Evolutionary conservation across 1,284 basidiomycete species (phyloP).

Genomic region (Naganishia sp.): DNA sequence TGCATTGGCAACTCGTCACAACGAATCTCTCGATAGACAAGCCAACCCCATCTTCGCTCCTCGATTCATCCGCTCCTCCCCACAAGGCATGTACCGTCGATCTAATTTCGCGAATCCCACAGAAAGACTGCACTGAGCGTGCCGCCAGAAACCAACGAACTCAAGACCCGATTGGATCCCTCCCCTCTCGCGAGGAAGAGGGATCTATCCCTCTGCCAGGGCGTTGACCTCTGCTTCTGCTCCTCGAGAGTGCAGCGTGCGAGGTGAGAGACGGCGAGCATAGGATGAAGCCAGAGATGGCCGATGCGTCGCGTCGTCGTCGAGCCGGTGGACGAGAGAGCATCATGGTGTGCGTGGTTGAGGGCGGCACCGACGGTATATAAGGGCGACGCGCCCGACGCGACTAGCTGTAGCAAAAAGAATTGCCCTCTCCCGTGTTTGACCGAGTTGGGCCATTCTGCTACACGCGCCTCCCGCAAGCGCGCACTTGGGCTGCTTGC

Average conservation of each 20-base stretch:
- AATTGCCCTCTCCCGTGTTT: not conserved
- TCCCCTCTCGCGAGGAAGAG: too few species aligned
- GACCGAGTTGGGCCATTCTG: not conserved
- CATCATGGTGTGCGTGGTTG: not conserved
- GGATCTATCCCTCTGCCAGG: conserved; percentile 21
- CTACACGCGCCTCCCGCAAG: not conserved
- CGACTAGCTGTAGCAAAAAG: not conserved
- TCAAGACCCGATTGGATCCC: conserved; percentile 25
- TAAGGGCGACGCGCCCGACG: not conserved
- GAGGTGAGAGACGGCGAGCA: conserved; percentile 21
- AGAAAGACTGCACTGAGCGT: not conserved
- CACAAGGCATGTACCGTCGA: conserved; percentile 24
- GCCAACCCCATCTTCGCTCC: not conserved
- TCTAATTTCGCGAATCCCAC: conserved; percentile 33
- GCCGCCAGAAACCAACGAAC: conserved; percentile 29
- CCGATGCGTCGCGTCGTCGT: conserved; percentile 26
- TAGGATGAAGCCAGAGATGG: not conserved
- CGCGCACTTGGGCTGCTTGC: not conserved
- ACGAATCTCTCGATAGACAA: not conserved
- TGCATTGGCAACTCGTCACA: too few species aligned
- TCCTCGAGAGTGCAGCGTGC: not conserved
- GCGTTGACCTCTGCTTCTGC: conserved; percentile 15
- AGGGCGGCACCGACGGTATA: not conserved
- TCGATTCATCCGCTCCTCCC: too few species aligned
- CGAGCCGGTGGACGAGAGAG: conserved; percentile 19